phyloP scores from a whole-genome alignment of 208 protist species.

The Wallacemonas rigidus region DNA sequence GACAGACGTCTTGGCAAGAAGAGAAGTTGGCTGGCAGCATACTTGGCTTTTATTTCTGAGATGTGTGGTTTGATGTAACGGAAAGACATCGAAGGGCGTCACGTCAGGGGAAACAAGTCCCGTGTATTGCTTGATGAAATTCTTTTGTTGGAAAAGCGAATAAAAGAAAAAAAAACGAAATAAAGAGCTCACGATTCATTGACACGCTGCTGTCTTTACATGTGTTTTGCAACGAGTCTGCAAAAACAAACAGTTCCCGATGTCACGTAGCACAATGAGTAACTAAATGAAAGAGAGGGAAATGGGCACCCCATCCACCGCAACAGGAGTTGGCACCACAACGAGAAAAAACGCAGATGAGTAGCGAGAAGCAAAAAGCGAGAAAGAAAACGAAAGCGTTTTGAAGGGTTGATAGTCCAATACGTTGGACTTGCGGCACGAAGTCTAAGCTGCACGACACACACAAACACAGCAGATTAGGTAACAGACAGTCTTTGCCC shows the following conservation, averaged over 20 bases:
- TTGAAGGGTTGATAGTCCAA: not conserved
- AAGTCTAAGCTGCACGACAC: not conserved
- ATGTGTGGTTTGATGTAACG: too few species aligned
- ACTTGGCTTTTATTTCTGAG: too few species aligned
- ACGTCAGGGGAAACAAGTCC: too few species aligned
- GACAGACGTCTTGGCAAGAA: too few species aligned
- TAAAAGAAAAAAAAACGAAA: conserved; percentile 7
- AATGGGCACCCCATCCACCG: not conserved
- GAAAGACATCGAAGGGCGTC: too few species aligned
- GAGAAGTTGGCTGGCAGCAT: too few species aligned
- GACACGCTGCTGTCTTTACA: not conserved
- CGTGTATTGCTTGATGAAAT: too few species aligned
- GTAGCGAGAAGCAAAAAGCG: not conserved
- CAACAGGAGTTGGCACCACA: too few species aligned
- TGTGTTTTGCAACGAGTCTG: not conserved
- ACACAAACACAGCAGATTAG: conserved; percentile 5
- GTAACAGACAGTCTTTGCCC: too few species aligned
- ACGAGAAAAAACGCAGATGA: not conserved
- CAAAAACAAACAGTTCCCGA: conserved; percentile 8
- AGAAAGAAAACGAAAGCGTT: conserved; percentile 4
- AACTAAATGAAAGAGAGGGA: not conserved
- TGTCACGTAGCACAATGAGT: too few species aligned
- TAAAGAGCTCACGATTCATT: not conserved
- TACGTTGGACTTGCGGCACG: too few species aligned
- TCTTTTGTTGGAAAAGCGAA: too few species aligned